Percentiles rank a stretch among this genome's conserved stretches.
Evolutionary conservation across 2,329 filamentous ascomycete species (phyloP).

Genomic region (Epichloe bromicola): DNA sequence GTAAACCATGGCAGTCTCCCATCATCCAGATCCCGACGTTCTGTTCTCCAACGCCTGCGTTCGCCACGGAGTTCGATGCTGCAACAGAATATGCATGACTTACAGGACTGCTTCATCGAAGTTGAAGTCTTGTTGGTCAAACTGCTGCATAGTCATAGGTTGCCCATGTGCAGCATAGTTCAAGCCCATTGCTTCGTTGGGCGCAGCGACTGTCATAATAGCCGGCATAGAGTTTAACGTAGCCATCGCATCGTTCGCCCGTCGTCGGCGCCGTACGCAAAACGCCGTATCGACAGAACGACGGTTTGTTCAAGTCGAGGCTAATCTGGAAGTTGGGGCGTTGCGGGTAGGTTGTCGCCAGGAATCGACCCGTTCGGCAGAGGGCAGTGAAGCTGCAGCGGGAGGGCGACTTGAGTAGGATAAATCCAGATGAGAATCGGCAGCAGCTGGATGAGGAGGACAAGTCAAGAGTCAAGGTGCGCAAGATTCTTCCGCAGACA

Average conservation of each 20-base stretch:
- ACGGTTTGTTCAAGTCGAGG: not conserved
- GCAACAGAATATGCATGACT: conserved; percentile 14
- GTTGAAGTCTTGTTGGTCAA: conserved; percentile 35
- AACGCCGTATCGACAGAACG: conserved; percentile 2
- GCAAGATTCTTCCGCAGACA: no score
- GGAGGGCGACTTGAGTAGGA: not conserved
- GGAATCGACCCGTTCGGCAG: not conserved
- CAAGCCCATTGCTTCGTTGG: conserved; percentile 34
- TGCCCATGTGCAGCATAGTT: conserved; percentile 23
- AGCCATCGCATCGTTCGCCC: conserved; percentile 39
- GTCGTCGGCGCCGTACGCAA: conserved; percentile 16
- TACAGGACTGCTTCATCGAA: conserved; percentile 47
- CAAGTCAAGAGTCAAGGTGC: not conserved
- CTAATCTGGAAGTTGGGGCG: not conserved
- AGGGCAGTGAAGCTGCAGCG: not conserved
- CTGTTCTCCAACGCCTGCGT: not conserved
- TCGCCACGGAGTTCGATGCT: no score
- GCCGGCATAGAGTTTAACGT: conserved; percentile 44
- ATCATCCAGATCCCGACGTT: not conserved
- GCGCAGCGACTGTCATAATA: conserved; percentile 32
- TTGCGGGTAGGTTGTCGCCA: not conserved
- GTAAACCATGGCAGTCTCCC: not conserved
- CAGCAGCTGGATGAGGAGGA: not conserved
- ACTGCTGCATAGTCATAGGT: conserved; percentile 34
- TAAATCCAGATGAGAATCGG: not conserved